These are phyloP conservation scores for Austroboletus eburneus DNA, from an alignment of 768 basidiomycete genomes.

Conservation along the genomic window DNA sequence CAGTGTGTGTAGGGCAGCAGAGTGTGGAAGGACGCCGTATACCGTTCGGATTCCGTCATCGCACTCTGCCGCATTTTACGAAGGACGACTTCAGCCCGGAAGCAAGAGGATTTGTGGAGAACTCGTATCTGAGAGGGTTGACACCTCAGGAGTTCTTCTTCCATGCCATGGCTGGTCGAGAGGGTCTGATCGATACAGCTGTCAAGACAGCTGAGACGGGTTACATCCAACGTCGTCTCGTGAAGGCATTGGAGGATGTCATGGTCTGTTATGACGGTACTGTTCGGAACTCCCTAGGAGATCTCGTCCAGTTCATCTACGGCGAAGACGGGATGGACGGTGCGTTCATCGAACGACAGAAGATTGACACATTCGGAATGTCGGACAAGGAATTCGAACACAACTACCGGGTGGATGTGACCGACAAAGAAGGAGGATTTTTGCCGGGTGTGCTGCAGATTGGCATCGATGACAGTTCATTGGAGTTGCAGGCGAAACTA, in stretches of 20 bases:
- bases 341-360: constrained; percentile 94
- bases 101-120: constrained; percentile 97
- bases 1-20: constrained; percentile 98
- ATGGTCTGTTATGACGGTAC: constrained; percentile 98
- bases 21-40: constrained; percentile 97
- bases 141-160: constrained; percentile 99
- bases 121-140: constrained; percentile 93
- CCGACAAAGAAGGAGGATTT: constrained; percentile 78
- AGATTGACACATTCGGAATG: constrained; percentile 83
- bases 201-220: constrained; percentile 99
- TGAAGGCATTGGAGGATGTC: constrained; percentile 97
- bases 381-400: constrained; percentile 82
- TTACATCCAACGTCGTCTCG: constrained; percentile 96
- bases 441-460: constrained; percentile 76
- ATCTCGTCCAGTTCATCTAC: constrained; percentile 94
- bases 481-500: constrained; percentile 77
- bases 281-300: constrained; percentile 94
- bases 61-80: constrained; percentile 94
- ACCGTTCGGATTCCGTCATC: constrained; percentile 96
- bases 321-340: constrained; percentile 99
- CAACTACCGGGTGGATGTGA: constrained; percentile 93
- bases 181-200: constrained; percentile 98
- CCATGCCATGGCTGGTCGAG: constrained; percentile 99
- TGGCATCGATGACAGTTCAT: constrained; percentile 80
- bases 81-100: constrained; percentile 99